These are phyloP conservation scores for Phytophthora vignae DNA, from an alignment of 352 stramenopile species.

Conservation along the genomic window DNA sequence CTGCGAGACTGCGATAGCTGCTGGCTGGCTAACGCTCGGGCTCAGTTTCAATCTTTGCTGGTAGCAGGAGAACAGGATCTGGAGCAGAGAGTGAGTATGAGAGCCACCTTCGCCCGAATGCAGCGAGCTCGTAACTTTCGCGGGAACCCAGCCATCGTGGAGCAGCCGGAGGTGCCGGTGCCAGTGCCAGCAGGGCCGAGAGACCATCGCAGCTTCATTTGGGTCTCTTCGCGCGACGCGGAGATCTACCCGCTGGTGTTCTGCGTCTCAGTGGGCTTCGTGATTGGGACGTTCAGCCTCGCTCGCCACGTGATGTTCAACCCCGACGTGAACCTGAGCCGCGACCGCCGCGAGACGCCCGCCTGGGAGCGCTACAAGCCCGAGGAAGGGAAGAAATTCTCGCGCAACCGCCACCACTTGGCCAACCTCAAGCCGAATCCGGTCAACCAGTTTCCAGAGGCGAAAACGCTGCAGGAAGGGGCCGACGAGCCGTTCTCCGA, in stretches of 20 bases:
- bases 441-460: constrained; percentile 37
- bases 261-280: constrained; percentile 32
- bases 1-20: constrained; percentile 11
- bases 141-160: constrained; percentile 11
- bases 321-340: constrained; percentile 44
- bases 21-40: neutral
- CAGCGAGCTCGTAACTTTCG: constrained; percentile 23
- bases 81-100: constrained; percentile 18
- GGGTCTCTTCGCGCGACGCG: constrained; percentile 37
- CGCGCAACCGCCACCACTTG: constrained; percentile 37
- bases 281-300: constrained; percentile 30
- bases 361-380: constrained; percentile 41
- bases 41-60: constrained; percentile 12
- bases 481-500: constrained; percentile 15
- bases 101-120: constrained; percentile 19
- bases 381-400: constrained; percentile 36
- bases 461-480: constrained; percentile 25
- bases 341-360: constrained; percentile 35
- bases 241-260: constrained; percentile 47
- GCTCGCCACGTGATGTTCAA: constrained; percentile 35
- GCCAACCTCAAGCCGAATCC: constrained; percentile 44
- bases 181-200: constrained; percentile 27
- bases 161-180: constrained; percentile 32
- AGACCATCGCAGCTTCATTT: constrained; percentile 27
- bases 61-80: neutral